Conservation (phyloP, 257 asterid genomes). For the Nicotiana benthamiana region DNA sequence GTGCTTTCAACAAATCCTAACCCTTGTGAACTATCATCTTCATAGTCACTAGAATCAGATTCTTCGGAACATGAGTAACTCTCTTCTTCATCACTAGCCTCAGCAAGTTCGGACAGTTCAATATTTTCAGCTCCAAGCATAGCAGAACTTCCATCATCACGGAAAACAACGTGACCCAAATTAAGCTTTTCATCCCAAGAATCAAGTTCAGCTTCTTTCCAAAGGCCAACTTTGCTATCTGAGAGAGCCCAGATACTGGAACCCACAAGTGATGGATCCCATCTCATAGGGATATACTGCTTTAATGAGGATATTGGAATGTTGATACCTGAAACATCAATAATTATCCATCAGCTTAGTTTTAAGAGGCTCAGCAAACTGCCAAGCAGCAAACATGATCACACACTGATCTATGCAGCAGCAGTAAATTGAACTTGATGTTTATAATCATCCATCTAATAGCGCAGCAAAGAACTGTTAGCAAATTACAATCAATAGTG, state of each 20-base stretch:
- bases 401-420: not conserved
- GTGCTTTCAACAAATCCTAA: conserved; percentile 65
- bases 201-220: conserved; percentile 88
- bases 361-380: not conserved
- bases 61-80: conserved; percentile 37
- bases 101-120: conserved; percentile 53
- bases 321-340: conserved; percentile 48
- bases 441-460: conserved; percentile 6
- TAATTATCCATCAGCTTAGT: not conserved
- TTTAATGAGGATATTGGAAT: conserved; percentile 62
- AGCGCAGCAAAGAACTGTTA: not conserved
- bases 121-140: conserved; percentile 58
- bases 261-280: conserved; percentile 81
- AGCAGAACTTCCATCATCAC: conserved; percentile 67
- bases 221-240: conserved; percentile 50
- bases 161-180: conserved; percentile 55
- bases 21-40: conserved; percentile 52
- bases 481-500: not conserved
- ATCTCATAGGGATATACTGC: conserved; percentile 52
- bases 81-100: conserved; percentile 56
- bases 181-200: conserved; percentile 72
- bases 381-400: not conserved
- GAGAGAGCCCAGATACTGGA: conserved; percentile 75
- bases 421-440: not conserved
- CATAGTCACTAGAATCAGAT: conserved; percentile 52